Base-by-base conservation (phyloP, 2,329 filamentous ascomycete genomes). In the Aspergillus unguis region DNA sequence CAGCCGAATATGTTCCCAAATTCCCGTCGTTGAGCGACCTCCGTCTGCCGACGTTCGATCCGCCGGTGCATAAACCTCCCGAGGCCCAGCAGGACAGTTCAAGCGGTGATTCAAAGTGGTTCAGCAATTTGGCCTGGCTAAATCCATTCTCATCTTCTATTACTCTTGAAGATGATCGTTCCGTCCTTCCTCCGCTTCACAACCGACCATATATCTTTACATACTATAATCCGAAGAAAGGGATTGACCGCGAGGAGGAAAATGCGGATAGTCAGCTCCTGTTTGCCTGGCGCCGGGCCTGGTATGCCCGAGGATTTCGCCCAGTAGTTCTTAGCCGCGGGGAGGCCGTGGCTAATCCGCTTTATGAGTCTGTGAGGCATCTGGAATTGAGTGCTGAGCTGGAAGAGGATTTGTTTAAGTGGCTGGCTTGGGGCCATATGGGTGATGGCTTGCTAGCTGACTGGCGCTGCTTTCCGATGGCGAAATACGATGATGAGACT, bases 401-500 rank as follows among this genome's bases (percentile, higher is more conserved):
- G 54, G 85, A 86, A 68, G 75, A 74, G 10, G 89, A 95, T 57
- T 65, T 96, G 31, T 85, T 89, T 77, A 80, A 87, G 58, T 96
- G 91, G 91, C 75, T 96, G 56, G 92, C 92, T 0, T 99, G 92
- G 92, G 90, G 90, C 49, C 85, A 87, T 54, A 94, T 96, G 89
- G 87, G 87, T 9, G 86, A 85, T 17, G 94, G 94, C 1, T 74
- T 97, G 33, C 78, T 97, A 44, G 80, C 87, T 11, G 85, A 92
- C 67, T 87, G 87, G 72, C 80, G 87, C n/a, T 80, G 90, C 27
- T 80, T 96, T 47, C 94, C 94, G 3, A 96, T 96, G 88, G 88
- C 83, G 0, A 69, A 83, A 17, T 82, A 85, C 60, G 83, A 92
- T 55, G 89, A 96, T 64, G 71, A 81, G 2, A 77, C 92, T 53